phyloP scores from a whole-genome alignment of 345 rosid genomes.

The Noccaea caerulescens region DNA sequence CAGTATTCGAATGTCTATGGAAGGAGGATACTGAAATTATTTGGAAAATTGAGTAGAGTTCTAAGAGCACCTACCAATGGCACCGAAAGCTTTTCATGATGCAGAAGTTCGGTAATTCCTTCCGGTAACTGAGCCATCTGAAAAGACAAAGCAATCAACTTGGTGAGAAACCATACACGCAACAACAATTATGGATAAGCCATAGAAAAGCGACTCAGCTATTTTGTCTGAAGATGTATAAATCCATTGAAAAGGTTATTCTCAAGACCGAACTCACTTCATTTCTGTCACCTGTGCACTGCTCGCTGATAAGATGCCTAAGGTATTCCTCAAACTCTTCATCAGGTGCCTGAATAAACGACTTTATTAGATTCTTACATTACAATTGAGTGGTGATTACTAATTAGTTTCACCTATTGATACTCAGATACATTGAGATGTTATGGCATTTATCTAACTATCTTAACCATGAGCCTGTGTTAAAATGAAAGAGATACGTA shows the following conservation, averaged over 20 bases:
- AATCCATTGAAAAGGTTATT: neutral
- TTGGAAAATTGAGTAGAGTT: neutral
- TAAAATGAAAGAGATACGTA: conserved; percentile 43
- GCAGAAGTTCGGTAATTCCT: conserved; percentile 89
- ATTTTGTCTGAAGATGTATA: neutral
- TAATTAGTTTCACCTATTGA: neutral
- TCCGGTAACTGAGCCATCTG: conserved; percentile 99
- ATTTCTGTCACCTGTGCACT: conserved; percentile 84
- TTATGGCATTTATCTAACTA: conserved; percentile 1
- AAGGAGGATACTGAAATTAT: neutral
- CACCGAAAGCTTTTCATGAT: conserved; percentile 78
- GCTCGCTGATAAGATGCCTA: conserved; percentile 73
- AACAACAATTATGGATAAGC: neutral
- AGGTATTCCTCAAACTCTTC: conserved; percentile 98
- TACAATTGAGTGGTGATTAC: neutral
- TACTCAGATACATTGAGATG: conserved; percentile 19
- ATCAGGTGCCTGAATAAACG: conserved; percentile 80
- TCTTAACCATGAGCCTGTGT: conserved; percentile 18
- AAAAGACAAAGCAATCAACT: conserved; percentile 32
- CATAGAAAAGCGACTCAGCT: conserved; percentile 1
- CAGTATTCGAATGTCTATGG: neutral
- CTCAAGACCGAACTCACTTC: conserved; percentile 60
- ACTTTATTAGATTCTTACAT: conserved; percentile 6
- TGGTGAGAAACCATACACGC: conserved; percentile 35
- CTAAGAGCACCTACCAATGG: conserved; percentile 72